Evolutionary conservation across 2,329 filamentous ascomycete species (phyloP).

Genomic region (Biscogniauxia sp.): DNA sequence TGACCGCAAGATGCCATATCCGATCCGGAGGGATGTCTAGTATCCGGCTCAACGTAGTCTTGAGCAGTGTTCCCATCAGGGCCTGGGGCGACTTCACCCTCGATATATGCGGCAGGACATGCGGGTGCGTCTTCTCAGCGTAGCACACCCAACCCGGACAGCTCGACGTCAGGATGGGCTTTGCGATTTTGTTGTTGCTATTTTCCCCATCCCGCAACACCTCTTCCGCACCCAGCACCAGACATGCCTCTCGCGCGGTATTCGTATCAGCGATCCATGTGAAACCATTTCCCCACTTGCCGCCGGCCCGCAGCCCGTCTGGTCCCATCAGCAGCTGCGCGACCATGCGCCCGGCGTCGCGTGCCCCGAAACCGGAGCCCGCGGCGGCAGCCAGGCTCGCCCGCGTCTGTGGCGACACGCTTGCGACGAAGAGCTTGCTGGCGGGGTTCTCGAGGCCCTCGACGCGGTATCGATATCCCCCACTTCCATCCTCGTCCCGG

Average conservation of each 20-base stretch:
- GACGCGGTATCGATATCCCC: slow-evolving; percentile 37
- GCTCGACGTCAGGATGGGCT: slow-evolving; percentile 78
- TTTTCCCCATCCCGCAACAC: slow-evolving; percentile 45
- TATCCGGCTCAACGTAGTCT: slow-evolving; percentile 74
- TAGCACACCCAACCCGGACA: slow-evolving; percentile 99
- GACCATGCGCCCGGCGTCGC: slow-evolving; percentile 77
- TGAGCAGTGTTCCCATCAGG: slow-evolving; percentile 83
- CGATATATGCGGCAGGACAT: slow-evolving; percentile 88
- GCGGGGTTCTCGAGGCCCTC: slow-evolving; percentile 55
- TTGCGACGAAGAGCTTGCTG: slow-evolving; percentile 84
- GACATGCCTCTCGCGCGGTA: slow-evolving; percentile 72
- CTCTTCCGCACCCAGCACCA: slow-evolving; percentile 78
- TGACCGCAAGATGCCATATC: slow-evolving; percentile 93
- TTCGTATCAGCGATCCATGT: slow-evolving; percentile 92
- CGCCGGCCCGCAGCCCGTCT: slow-evolving; percentile 66
- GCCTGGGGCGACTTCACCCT: slow-evolving; percentile 92
- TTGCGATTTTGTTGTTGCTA: slow-evolving; percentile 22
- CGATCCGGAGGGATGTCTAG: slow-evolving; percentile 71
- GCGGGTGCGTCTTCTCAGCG: slow-evolving; percentile 94
- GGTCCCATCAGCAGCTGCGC: slow-evolving; percentile 72
- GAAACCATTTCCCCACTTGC: slow-evolving; percentile 73
- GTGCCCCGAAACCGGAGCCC: slow-evolving; percentile 65
- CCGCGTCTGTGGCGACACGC: slow-evolving; percentile 85
- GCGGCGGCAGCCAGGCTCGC: slow-evolving; percentile 87
- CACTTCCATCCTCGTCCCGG: slow-evolving; percentile 27